Base-by-base conservation (phyloP, 352 stramenopile genomes). In the Thraustochytrium aureum region DNA sequence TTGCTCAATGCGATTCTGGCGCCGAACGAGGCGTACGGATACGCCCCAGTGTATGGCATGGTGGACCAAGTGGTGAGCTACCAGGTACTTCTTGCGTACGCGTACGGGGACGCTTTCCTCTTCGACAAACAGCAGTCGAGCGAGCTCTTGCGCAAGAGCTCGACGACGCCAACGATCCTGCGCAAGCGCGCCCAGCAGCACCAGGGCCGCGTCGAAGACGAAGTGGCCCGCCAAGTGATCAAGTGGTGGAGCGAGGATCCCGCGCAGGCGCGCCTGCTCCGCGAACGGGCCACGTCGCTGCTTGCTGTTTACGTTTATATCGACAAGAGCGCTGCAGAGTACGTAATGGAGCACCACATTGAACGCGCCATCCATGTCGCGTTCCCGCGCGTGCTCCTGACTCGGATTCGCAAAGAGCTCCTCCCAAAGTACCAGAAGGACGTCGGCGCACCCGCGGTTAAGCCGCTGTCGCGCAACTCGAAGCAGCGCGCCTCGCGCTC, bases 31-130 rank as follows among this genome's bases (percentile, higher is more conserved):
- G 12, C 26, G 22, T n/a, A 10, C 33, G 3, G 14, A 14, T 56
- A 61, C 17, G 32, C 37, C 17, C 54, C 30, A 32, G 59, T 43
- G 0, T 26, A 50, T 52, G 37, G 56, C 22, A 17, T 30, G 30
- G 20, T 79, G 1, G 69, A 74, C 38, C n/a, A 62, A 30, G 54
- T 79, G 2, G 56, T 79, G 7, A 33, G 47, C 5, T 79, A 67
- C 50, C 69, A 79, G 41, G 52, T 43, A 52, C 69, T 79, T 6
- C 52, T 79, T 20, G 69, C 69, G n/a, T 79, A 79, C 69, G 69
- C 69, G 2, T 79, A 67, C 59, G 69, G 69, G 10, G 69, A 79
- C 30, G 69, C 52, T 38, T 79, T 72, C 47, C 32, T 79, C 10
- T 45, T 56, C 52, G 14, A 3, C 35, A 33, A 62, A 64, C 38